Conservation (phyloP, 306 rosid genomes). For the Spatholobus suberectus region DNA sequence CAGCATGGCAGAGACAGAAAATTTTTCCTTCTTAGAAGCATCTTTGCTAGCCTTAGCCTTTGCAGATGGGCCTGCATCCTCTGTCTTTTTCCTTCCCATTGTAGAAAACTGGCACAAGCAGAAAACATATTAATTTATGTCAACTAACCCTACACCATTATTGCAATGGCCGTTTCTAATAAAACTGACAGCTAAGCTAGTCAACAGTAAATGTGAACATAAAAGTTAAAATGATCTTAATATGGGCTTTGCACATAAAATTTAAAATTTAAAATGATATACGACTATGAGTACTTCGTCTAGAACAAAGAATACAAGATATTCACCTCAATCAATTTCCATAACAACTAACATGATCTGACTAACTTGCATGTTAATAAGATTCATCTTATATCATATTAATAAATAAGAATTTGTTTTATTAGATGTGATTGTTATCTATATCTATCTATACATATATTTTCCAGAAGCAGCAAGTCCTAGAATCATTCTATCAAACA, state of each 20-base stretch:
- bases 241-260: neutral
- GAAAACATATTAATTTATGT: neutral
- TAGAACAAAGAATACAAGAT: neutral
- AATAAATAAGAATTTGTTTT: neutral
- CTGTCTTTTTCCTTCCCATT: conserved; percentile 47
- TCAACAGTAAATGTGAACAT: neutral
- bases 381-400: neutral
- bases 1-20: conserved; percentile 49
- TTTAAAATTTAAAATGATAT: neutral
- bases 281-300: neutral
- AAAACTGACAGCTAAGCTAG: neutral
- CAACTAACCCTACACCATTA: neutral
- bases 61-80: conserved; percentile 35
- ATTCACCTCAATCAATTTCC: neutral
- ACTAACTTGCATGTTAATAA: neutral
- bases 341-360: neutral
- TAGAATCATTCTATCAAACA: neutral
- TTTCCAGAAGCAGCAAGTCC: neutral
- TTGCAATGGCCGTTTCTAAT: neutral
- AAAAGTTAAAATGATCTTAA: neutral
- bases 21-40: conserved; percentile 44
- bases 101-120: conserved; percentile 16
- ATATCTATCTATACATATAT: neutral
- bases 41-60: conserved; percentile 42
- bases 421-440: neutral